phyloP scores from a whole-genome alignment of 2,329 filamentous ascomycete species.

The Rhexocercosporidium sp. region DNA sequence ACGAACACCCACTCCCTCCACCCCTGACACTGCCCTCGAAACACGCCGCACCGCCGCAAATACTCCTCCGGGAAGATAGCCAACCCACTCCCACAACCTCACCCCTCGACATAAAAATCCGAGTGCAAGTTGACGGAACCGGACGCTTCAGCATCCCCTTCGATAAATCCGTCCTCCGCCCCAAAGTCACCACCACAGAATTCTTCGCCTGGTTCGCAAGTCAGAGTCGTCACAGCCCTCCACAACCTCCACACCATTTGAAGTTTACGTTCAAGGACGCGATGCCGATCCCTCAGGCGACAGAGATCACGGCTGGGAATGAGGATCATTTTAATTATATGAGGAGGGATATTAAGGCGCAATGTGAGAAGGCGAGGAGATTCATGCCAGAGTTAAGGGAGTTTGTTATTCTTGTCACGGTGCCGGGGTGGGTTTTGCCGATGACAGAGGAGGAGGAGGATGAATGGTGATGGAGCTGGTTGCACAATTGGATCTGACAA shows the following conservation, averaged over 20 bases:
- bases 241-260: background rate
- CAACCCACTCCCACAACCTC: background rate
- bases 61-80: background rate
- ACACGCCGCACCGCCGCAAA: background rate
- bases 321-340: conserved; percentile 25
- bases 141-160: conserved; percentile 13
- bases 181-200: conserved; percentile 15
- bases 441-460: conserved; percentile 10
- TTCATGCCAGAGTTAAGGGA: conserved; percentile 20
- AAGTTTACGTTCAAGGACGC: conserved; percentile 26
- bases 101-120: conserved; percentile 13
- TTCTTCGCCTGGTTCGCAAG: conserved; percentile 22
- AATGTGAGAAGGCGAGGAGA: conserved; percentile 13
- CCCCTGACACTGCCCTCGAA: background rate
- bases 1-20: background rate
- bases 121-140: conserved; percentile 12
- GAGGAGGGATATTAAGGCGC: conserved; percentile 20
- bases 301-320: conserved; percentile 13
- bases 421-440: conserved; percentile 13
- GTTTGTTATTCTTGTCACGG: conserved; percentile 21
- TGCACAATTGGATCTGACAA: no score
- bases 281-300: conserved; percentile 15
- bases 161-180: conserved; percentile 18
- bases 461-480: conserved; percentile 9
- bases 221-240: conserved; percentile 1